Evolutionary conservation across 208 protist species (phyloP).

Genomic region (Crithidia fasciculata): DNA sequence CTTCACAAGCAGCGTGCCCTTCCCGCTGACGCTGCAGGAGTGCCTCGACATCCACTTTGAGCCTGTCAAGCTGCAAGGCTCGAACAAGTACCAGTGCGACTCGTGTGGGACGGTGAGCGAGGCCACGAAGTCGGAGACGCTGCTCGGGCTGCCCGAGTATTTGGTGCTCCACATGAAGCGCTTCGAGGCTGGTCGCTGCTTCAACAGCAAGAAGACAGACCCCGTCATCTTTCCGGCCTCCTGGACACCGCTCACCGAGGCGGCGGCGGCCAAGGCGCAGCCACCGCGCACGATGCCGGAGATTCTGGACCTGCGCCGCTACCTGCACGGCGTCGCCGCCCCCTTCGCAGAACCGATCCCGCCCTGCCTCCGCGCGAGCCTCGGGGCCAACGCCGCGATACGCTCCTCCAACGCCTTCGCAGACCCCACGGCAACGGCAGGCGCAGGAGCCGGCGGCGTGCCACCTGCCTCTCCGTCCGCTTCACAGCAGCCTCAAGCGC

Average conservation of each 20-base stretch:
- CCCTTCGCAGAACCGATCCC: conserved; percentile 33
- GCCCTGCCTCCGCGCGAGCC: conserved; percentile 5
- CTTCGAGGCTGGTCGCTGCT: conserved; percentile 73
- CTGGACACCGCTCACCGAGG: conserved; percentile 49
- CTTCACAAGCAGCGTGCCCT: conserved; percentile 36
- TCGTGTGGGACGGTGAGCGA: conserved; percentile 69
- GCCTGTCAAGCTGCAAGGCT: conserved; percentile 57
- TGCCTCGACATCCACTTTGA: conserved; percentile 91
- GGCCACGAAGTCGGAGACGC: conserved; percentile 76
- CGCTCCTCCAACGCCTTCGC: no score
- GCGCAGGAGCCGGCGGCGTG: no score
- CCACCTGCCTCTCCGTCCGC: not conserved
- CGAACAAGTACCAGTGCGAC: conserved; percentile 82
- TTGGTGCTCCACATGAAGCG: conserved; percentile 91
- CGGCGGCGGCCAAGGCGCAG: conserved; percentile 12
- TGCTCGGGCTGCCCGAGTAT: conserved; percentile 83
- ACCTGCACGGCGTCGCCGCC: conserved; percentile 53
- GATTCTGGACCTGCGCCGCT: conserved; percentile 64
- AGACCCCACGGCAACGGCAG: no score
- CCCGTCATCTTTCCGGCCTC: conserved; percentile 80
- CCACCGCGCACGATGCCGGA: conserved; percentile 33
- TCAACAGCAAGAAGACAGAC: conserved; percentile 85
- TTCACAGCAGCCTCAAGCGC: not conserved
- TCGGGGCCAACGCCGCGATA: not conserved
- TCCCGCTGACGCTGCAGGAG: conserved; percentile 83